Conservation (phyloP, 2,329 filamentous ascomycete genomes). For the Sclerotinia subarctica region DNA sequence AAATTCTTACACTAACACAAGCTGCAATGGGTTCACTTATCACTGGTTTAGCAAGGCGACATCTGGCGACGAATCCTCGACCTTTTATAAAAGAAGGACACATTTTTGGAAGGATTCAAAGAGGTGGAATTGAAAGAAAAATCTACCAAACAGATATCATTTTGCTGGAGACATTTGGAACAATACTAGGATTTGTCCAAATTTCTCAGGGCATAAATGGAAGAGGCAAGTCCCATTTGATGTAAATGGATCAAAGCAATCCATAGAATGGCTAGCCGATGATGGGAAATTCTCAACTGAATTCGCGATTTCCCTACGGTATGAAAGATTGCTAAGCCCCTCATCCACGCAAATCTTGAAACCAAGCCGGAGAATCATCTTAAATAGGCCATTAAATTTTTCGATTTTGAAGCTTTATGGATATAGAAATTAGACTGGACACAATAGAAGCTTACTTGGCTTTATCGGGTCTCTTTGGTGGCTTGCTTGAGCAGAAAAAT, state of each 20-base stretch:
- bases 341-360: slow-evolving; percentile 20
- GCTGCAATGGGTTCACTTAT: background rate
- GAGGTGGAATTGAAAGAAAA: background rate
- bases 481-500: slow-evolving; percentile 23
- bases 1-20: background rate
- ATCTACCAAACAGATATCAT: slow-evolving; percentile 23
- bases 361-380: background rate
- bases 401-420: background rate
- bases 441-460: slow-evolving; percentile 25
- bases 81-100: slow-evolving; percentile 22
- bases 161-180: slow-evolving; percentile 18
- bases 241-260: slow-evolving; percentile 23
- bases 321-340: slow-evolving; percentile 19
- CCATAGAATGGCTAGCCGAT: slow-evolving; percentile 24
- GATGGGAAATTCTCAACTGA: slow-evolving; percentile 23
- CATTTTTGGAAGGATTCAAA: slow-evolving; percentile 24
- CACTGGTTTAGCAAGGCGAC: background rate
- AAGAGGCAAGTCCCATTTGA: slow-evolving; percentile 16
- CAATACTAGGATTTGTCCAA: slow-evolving; percentile 22
- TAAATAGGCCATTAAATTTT: slow-evolving; percentile 24
- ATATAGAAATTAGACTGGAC: slow-evolving; percentile 22
- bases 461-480: slow-evolving; percentile 23
- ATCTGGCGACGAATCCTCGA: background rate
- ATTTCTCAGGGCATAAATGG: slow-evolving; percentile 5
- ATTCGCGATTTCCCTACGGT: slow-evolving; percentile 20